phyloP scores from a whole-genome alignment of 1,139 yeast genomes.

The Blastobotrys persicus region DNA sequence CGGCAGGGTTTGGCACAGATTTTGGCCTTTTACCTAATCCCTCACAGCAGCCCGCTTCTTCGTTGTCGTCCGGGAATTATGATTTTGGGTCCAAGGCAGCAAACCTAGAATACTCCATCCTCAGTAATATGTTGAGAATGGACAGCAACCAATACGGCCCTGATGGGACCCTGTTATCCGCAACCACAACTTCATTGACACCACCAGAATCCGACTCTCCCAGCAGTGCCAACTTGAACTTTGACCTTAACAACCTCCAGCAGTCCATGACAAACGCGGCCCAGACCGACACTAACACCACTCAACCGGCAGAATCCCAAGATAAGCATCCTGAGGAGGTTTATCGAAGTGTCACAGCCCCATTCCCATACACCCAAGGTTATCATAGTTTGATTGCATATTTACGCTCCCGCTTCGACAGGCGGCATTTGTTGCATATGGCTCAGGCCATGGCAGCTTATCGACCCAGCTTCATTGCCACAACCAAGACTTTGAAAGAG shows the following conservation, averaged over 20 bases:
- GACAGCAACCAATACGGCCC: neutral
- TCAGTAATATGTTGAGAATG: conserved; percentile 61
- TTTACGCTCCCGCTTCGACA: conserved; percentile 66
- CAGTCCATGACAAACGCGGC: neutral
- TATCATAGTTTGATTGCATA: conserved; percentile 80
- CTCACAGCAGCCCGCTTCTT: neutral
- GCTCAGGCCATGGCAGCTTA: conserved; percentile 87
- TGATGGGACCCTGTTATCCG: neutral
- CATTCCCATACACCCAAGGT: conserved; percentile 87
- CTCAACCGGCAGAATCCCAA: conserved; percentile 5
- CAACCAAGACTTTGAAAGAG: conserved; percentile 82
- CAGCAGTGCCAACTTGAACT: conserved; percentile 4
- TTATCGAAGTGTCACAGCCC: conserved; percentile 41
- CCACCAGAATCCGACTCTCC: conserved; percentile 3
- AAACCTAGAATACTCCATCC: conserved; percentile 73
- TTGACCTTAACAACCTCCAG: conserved; percentile 10
- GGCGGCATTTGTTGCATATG: conserved; percentile 71
- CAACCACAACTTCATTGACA: neutral
- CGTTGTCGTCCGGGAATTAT: too few relatives aligned
- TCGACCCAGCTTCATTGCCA: conserved; percentile 88
- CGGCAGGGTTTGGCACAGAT: neutral
- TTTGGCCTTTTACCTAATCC: neutral
- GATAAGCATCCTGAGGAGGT: conserved; percentile 32
- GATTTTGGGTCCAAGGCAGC: conserved; percentile 74
- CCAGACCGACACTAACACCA: neutral